phyloP scores from a whole-genome alignment of 192 early-diverging fungal genomes.

The Gamsiella multidivaricata region DNA sequence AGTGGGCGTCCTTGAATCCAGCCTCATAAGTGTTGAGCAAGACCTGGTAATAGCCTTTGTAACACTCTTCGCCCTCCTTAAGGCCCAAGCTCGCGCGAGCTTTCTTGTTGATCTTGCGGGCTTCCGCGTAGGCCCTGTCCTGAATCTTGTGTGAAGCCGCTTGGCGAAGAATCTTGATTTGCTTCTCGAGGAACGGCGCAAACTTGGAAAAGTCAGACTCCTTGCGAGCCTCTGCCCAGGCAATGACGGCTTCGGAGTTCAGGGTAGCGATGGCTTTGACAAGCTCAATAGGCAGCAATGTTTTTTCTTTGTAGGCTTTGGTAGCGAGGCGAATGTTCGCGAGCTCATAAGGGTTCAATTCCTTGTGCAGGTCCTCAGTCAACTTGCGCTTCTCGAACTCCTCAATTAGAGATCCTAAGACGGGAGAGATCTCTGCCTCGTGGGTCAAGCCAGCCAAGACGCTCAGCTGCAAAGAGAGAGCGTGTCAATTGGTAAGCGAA shows the following conservation, averaged over 20 bases:
- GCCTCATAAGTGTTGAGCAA: constrained; percentile 49
- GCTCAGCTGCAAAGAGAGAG: constrained; percentile 18
- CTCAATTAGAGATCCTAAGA: constrained; percentile 42
- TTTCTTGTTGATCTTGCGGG: constrained; percentile 52
- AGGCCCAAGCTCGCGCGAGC: constrained; percentile 38
- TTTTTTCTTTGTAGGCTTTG: constrained; percentile 33
- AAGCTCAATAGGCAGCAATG: constrained; percentile 27
- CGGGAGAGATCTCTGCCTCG: constrained; percentile 30
- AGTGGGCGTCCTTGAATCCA: constrained; percentile 53
- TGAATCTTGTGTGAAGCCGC: constrained; percentile 35
- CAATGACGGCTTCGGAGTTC: constrained; percentile 24
- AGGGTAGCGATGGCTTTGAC: constrained; percentile 33
- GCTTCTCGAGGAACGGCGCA: constrained; percentile 44
- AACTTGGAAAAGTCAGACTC: constrained; percentile 50
- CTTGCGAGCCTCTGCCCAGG: constrained; percentile 54
- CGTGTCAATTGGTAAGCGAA: too few species aligned
- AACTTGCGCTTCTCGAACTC: constrained; percentile 42
- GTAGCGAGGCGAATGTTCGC: constrained; percentile 43
- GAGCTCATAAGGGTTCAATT: constrained; percentile 44
- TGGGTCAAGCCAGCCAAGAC: constrained; percentile 47
- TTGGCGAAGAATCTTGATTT: constrained; percentile 38
- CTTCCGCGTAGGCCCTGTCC: constrained; percentile 41
- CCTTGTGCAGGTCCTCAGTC: constrained; percentile 35
- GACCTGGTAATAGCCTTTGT: constrained; percentile 54
- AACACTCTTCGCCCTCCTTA: constrained; percentile 32